Percentiles rank a stretch among this genome's conserved stretches.
Conservation (phyloP, 2,329 filamentous ascomycete genomes). For the Neofusicoccum cordaticola region DNA sequence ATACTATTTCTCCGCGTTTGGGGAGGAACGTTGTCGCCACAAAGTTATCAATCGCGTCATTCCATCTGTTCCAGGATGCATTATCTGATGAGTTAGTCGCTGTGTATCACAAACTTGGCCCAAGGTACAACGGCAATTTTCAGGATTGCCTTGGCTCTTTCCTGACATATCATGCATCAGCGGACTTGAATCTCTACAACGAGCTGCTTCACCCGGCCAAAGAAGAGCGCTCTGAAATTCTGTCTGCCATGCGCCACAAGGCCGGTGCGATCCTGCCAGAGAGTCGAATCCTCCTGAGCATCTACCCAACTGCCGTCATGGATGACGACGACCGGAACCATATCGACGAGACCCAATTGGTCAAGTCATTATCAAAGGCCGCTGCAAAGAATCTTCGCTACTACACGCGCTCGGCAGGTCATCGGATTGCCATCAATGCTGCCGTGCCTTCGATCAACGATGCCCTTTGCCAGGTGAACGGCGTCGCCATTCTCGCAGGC, state of each 20-base stretch:
- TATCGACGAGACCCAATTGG: constrained; percentile 68
- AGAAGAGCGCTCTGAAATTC: constrained; percentile 87
- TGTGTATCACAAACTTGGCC: constrained; percentile 85
- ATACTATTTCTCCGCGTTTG: constrained; percentile 74
- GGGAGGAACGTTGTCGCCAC: constrained; percentile 72
- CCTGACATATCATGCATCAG: constrained; percentile 92
- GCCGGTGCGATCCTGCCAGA: constrained; percentile 81
- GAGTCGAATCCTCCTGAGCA: constrained; percentile 74
- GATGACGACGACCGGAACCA: constrained; percentile 74
- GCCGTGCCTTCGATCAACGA: constrained; percentile 85
- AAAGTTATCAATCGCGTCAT: constrained; percentile 85
- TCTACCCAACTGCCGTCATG: constrained; percentile 76
- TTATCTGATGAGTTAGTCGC: constrained; percentile 89
- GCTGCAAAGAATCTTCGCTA: constrained; percentile 67
- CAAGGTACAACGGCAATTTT: constrained; percentile 91
- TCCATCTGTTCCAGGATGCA: constrained; percentile 82
- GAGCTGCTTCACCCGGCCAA: constrained; percentile 86
- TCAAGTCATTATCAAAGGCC: constrained; percentile 71
- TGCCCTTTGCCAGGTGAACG: constrained; percentile 76
- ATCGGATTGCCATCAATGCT: constrained; percentile 81
- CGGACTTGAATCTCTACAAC: constrained; percentile 84
- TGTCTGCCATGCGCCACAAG: constrained; percentile 81
- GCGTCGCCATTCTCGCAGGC: constrained; percentile 78
- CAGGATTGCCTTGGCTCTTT: constrained; percentile 95
- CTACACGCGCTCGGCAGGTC: constrained; percentile 69